Conservation (phyloP, 345 rosid species). For the Gynandropsis gynandra region DNA sequence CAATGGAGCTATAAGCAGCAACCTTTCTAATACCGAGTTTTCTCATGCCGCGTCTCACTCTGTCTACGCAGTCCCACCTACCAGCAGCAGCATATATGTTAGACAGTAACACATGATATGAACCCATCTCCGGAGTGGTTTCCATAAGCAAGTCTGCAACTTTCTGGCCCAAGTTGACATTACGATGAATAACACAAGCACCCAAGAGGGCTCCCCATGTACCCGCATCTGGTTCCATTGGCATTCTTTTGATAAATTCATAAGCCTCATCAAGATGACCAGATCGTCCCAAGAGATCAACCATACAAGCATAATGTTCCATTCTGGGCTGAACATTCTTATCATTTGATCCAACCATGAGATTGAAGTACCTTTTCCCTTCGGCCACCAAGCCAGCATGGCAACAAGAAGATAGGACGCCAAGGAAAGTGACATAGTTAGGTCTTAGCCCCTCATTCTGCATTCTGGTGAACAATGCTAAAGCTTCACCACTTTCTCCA, state of each 20-base stretch:
- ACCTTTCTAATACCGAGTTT: conserved; percentile 40
- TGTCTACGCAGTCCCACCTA: conserved; percentile 42
- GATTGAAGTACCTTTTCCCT: conserved; percentile 29
- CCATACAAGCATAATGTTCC: conserved; percentile 47
- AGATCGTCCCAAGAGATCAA: conserved; percentile 40
- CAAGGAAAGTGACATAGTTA: conserved; percentile 38
- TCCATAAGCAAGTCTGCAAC: conserved; percentile 40
- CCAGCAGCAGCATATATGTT: conserved; percentile 48
- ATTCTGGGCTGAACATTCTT: conserved; percentile 32
- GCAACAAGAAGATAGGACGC: conserved; percentile 42
- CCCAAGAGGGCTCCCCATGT: conserved; percentile 45
- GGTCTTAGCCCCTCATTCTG: conserved; percentile 30
- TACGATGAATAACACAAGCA: conserved; percentile 41
- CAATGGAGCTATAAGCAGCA: conserved; percentile 48
- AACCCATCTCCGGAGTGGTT: conserved; percentile 38
- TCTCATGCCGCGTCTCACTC: conserved; percentile 39
- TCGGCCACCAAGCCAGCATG: conserved; percentile 39
- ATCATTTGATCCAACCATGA: conserved; percentile 28
- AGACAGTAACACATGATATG: conserved; percentile 42
- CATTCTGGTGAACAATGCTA: conserved; percentile 32
- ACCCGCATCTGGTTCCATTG: conserved; percentile 35
- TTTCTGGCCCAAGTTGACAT: conserved; percentile 34
- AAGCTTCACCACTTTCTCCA: conserved; percentile 40
- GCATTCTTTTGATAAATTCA: conserved; percentile 36
- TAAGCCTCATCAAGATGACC: conserved; percentile 38